Evolutionary conservation across 352 stramenopile genomes (phyloP).

Genomic region (Lagenidium giganteum): DNA sequence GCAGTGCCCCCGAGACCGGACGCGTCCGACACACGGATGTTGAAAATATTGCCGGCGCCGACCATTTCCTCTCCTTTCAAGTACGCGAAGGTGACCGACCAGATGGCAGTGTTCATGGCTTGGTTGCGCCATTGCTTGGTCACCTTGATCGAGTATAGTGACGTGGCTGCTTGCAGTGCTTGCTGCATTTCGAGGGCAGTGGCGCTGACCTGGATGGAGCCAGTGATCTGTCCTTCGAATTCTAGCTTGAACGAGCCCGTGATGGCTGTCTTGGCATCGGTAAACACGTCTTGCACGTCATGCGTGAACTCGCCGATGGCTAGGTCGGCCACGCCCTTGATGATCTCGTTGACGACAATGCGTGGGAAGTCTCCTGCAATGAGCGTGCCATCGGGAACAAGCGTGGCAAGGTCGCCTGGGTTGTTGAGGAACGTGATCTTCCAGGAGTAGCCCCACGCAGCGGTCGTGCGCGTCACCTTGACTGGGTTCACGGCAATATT

Average conservation of each 20-base stretch:
- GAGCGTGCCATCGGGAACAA: constrained; percentile 77
- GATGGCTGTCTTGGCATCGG: constrained; percentile 46
- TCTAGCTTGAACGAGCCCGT: constrained; percentile 83
- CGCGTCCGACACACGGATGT: constrained; percentile 51
- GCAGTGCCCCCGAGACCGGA: constrained; percentile 57
- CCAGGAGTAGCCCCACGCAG: constrained; percentile 89
- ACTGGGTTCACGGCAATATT: constrained; percentile 77
- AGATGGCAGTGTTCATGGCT: constrained; percentile 65
- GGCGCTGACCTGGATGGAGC: constrained; percentile 63
- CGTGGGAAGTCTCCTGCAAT: constrained; percentile 86
- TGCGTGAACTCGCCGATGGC: constrained; percentile 91
- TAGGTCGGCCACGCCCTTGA: constrained; percentile 79
- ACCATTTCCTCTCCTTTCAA: constrained; percentile 88
- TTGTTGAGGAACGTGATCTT: constrained; percentile 89
- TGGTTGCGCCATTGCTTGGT: constrained; percentile 32
- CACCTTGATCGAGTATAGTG: constrained; percentile 84
- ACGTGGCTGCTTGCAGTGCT: constrained; percentile 61
- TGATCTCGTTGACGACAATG: constrained; percentile 77
- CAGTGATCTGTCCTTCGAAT: constrained; percentile 87
- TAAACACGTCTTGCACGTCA: constrained; percentile 90
- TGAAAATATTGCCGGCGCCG: constrained; percentile 87
- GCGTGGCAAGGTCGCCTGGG: constrained; percentile 80
- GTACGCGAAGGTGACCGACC: constrained; percentile 94
- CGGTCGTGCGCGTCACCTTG: constrained; percentile 45
- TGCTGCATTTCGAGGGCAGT: constrained; percentile 84